Conservation (phyloP, 2,329 filamentous ascomycete genomes). For the Penicillium sp. region DNA sequence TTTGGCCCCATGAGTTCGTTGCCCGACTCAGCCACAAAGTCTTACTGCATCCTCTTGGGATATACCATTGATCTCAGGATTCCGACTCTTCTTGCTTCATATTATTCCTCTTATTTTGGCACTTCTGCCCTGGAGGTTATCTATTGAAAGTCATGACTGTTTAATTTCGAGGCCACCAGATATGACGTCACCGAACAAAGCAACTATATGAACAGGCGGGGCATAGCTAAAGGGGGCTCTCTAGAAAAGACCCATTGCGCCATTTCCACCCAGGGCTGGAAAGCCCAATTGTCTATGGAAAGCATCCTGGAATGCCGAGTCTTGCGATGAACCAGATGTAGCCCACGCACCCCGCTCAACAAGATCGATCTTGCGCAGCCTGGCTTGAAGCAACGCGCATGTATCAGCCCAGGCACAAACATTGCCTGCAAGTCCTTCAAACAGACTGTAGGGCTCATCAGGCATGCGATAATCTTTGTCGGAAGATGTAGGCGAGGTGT, state of each 20-base stretch:
- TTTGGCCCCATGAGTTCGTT: conserved; percentile 2
- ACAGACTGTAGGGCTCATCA: conserved; percentile 39
- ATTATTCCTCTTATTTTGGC: not conserved
- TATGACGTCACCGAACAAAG: conserved; percentile 2
- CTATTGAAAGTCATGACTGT: not conserved
- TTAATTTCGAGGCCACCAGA: not conserved
- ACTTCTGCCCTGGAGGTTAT: not conserved
- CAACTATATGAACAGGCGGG: not conserved
- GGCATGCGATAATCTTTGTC: conserved; percentile 37
- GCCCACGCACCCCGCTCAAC: conserved; percentile 7
- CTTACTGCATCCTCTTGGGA: not conserved
- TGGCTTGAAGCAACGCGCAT: conserved; percentile 33
- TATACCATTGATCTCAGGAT: not conserved
- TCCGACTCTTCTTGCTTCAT: not conserved
- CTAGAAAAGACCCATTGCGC: conserved; percentile 19
- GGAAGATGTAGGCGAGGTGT: conserved; percentile 10
- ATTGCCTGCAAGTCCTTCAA: conserved; percentile 40
- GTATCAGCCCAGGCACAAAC: conserved; percentile 43
- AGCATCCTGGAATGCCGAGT: conserved; percentile 22
- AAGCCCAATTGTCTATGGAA: conserved; percentile 25
- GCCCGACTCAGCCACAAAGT: conserved; percentile 3
- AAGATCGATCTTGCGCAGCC: conserved; percentile 34
- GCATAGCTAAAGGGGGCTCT: not conserved
- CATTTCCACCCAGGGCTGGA: conserved; percentile 29
- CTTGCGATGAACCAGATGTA: conserved; percentile 9